These are phyloP conservation scores for Beauveria brongniartii DNA, from an alignment of 2,329 filamentous ascomycete genomes.

Conservation along the genomic window DNA sequence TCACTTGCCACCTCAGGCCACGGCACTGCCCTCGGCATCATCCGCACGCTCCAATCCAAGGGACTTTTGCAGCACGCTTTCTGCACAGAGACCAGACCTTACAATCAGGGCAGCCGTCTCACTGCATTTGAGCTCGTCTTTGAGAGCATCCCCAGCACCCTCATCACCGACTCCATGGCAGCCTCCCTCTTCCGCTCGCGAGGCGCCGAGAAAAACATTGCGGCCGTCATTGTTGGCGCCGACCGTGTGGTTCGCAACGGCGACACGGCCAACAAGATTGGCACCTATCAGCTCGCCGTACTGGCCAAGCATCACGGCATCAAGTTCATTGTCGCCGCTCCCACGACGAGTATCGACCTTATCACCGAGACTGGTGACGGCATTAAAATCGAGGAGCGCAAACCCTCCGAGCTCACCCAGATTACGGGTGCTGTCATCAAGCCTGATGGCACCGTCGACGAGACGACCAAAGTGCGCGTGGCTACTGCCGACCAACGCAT, in stretches of 20 bases:
- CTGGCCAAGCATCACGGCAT: slow-evolving; percentile 79
- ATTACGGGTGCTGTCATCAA: slow-evolving; percentile 68
- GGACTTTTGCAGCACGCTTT: slow-evolving; percentile 71
- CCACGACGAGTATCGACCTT: slow-evolving; percentile 88
- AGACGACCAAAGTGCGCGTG: slow-evolving; percentile 58
- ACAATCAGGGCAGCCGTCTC: slow-evolving; percentile 92
- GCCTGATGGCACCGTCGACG: slow-evolving; percentile 55
- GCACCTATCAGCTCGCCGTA: slow-evolving; percentile 89
- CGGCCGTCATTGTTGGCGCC: slow-evolving; percentile 86
- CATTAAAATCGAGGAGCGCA: slow-evolving; percentile 87
- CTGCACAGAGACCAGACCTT: slow-evolving; percentile 94
- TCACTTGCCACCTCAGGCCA: slow-evolving; percentile 97
- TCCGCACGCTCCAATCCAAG: slow-evolving; percentile 67
- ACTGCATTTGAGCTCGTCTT: slow-evolving; percentile 96
- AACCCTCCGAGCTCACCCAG: slow-evolving; percentile 72
- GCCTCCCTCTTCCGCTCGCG: slow-evolving; percentile 66
- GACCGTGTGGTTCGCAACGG: slow-evolving; percentile 94
- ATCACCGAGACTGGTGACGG: slow-evolving; percentile 66
- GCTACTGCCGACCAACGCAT: slow-evolving; percentile 74
- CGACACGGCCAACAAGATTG: slow-evolving; percentile 98
- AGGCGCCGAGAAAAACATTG: slow-evolving; percentile 58
- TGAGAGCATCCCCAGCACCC: slow-evolving; percentile 80
- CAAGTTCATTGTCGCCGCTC: slow-evolving; percentile 91
- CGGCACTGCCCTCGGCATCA: slow-evolving; percentile 88
- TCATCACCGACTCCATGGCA: slow-evolving; percentile 96